Base-by-base conservation (phyloP, 1,139 yeast genomes). In the Protomyces inundatus region DNA sequence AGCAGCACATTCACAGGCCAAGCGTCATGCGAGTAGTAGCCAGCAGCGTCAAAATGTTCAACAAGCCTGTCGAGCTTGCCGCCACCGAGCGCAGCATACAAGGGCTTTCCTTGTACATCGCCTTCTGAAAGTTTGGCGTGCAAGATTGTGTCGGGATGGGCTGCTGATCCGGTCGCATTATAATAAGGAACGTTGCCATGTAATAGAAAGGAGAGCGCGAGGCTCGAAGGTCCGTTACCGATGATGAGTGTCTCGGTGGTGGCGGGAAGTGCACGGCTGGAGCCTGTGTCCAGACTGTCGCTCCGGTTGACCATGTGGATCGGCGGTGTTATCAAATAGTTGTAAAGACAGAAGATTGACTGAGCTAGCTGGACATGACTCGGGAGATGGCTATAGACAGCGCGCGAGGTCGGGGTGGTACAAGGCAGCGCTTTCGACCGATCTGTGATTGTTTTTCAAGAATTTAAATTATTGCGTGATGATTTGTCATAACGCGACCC, bases 181-280 rank as follows among this genome's bases (percentile, higher is more conserved):
- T 74, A 75, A 66, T 66, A 70, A 6, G 77, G 77, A 7, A 71
- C 66, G 57, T 74, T 67, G 6, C 77, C 77, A 55, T 70, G 68
- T 39, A 75, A 68, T 23, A 75, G 68, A 63, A 64, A 74, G 12
- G 77, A 73, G 52, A 75, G 67, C 50, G 71, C 63, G 51, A 75
- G 65, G 3, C 75, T 76, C 34, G 76, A 70, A 6, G 77, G 77
- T 6, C 77, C 77, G 54, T 69, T 70, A 34, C 77, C 77, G 34
- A 69, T 54, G 36, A 71, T 60, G 50, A 61, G 54, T 10, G 56
- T 58, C 23, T 46, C 42, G 4, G 80, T 5, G 70, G 46, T 35
- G 36, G 16, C 14, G 3, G 62, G 62, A 6, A 58, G 42, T 12
- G 36, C 30, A 6, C 42, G 42, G 32, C 16, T 34, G 2, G 10